phyloP scores from a whole-genome alignment of 2,329 filamentous ascomycete species.

The Amesomyces nigricolor region DNA sequence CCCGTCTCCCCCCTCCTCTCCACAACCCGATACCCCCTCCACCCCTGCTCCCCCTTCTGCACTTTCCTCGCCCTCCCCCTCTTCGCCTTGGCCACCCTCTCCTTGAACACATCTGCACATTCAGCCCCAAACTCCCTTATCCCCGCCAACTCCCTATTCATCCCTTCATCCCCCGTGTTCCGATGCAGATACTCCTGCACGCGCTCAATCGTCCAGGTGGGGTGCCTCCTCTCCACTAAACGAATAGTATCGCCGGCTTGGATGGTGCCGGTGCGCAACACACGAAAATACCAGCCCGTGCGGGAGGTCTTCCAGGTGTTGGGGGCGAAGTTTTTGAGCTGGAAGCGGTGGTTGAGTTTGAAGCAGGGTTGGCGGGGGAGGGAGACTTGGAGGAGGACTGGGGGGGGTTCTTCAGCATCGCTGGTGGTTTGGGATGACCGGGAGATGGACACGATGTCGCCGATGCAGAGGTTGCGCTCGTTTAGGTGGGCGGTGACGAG shows the following conservation, averaged over 20 bases:
- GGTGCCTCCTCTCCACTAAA: constrained; percentile 50
- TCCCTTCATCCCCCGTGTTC: constrained; percentile 44
- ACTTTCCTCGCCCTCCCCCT: constrained; percentile 25
- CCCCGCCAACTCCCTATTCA: constrained; percentile 47
- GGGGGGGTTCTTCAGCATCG: not conserved
- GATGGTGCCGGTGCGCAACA: constrained; percentile 51
- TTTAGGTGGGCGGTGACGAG: constrained; percentile 53
- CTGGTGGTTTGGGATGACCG: not conserved
- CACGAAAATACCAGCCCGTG: constrained; percentile 62
- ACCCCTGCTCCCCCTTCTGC: constrained; percentile 29
- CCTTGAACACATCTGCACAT: constrained; percentile 43
- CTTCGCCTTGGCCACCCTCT: constrained; percentile 43
- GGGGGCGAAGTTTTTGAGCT: constrained; percentile 56
- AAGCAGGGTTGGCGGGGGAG: constrained; percentile 61
- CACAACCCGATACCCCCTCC: constrained; percentile 44
- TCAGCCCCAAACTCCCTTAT: constrained; percentile 48
- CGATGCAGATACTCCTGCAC: constrained; percentile 59
- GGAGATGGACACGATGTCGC: constrained; percentile 50
- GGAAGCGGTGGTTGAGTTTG: constrained; percentile 64
- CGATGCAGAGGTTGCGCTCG: constrained; percentile 60
- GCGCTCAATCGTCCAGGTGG: constrained; percentile 57
- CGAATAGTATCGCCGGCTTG: constrained; percentile 51
- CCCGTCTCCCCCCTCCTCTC: constrained; percentile 47
- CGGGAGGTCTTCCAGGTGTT: constrained; percentile 51
- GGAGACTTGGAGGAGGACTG: constrained; percentile 51